phyloP scores from a whole-genome alignment of 495 filamentous ascomycete genomes.

The Friedmanniomyces simplex region DNA sequence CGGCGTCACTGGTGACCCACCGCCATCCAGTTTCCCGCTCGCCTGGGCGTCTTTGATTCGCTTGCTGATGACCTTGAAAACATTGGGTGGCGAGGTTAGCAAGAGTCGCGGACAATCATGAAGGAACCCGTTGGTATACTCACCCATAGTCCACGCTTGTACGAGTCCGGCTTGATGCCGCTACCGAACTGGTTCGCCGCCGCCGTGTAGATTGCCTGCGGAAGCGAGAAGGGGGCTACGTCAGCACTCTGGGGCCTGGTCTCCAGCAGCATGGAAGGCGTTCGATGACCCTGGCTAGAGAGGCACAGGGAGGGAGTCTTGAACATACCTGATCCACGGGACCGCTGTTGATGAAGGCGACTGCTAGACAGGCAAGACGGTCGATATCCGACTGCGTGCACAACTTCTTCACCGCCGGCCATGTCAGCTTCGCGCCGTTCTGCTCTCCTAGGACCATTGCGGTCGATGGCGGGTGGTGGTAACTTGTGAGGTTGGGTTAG shows the following conservation, averaged over 20 bases:
- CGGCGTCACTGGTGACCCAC: slow-evolving; percentile 37
- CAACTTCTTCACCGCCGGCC: slow-evolving; percentile 3
- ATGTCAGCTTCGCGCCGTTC: neutral
- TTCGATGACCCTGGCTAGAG: neutral
- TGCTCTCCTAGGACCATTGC: slow-evolving; percentile 1
- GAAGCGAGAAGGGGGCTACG: too few species aligned
- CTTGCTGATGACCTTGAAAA: slow-evolving; percentile 4
- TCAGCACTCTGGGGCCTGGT: too few species aligned
- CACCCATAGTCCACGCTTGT: neutral
- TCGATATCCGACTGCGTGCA: slow-evolving; percentile 3
- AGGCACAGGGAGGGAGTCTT: neutral
- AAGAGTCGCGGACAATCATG: too few species aligned
- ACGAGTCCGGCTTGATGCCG: slow-evolving; percentile 6
- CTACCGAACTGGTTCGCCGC: slow-evolving; percentile 8
- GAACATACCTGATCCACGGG: neutral
- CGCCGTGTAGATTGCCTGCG: neutral
- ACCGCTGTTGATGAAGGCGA: slow-evolving; percentile 2
- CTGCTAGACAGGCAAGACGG: slow-evolving; percentile 10
- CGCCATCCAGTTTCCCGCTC: neutral
- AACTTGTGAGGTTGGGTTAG: neutral
- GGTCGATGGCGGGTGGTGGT: neutral
- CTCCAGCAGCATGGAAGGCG: neutral
- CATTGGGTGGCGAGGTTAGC: neutral
- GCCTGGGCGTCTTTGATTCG: neutral
- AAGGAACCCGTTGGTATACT: too few species aligned